A percentile compares a stretch with the other conserved stretches of the same genome.
phyloP scores from a whole-genome alignment of 768 basidiomycete species.

The Megacollybia marginata region DNA sequence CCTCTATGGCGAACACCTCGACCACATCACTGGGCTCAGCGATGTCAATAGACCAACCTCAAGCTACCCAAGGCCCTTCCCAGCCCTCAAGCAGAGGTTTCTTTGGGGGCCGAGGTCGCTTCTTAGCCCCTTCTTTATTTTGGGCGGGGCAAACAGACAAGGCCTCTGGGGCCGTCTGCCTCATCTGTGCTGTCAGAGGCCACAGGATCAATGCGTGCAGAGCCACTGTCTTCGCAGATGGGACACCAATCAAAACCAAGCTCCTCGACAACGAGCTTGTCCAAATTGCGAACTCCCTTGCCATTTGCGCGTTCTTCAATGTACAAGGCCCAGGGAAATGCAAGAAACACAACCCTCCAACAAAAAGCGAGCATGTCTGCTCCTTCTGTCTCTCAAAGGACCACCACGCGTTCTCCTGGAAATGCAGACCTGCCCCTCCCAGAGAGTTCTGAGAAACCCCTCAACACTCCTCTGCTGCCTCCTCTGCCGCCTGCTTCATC shows the following conservation, averaged over 20 bases:
- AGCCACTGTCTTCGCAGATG: no score
- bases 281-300: no score
- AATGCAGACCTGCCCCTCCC: neutral
- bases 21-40: no score
- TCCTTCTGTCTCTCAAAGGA: neutral
- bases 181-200: no score
- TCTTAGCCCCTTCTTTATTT: no score
- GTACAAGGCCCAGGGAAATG: neutral
- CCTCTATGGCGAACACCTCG: no score
- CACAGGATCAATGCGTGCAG: no score
- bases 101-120: no score
- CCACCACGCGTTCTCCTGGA: neutral
- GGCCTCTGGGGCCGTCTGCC: no score
- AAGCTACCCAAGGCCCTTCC: neutral
- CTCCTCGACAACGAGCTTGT: neutral
- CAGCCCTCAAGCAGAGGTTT: neutral
- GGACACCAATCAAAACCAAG: neutral
- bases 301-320: conserved; percentile 1
- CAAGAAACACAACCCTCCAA: neutral
- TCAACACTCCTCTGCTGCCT: neutral
- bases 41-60: no score
- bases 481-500: no score
- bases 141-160: no score
- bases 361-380: neutral
- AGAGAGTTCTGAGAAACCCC: neutral